phyloP scores from a whole-genome alignment of 2,329 filamentous ascomycete species.

The Ramularia endophylla region DNA sequence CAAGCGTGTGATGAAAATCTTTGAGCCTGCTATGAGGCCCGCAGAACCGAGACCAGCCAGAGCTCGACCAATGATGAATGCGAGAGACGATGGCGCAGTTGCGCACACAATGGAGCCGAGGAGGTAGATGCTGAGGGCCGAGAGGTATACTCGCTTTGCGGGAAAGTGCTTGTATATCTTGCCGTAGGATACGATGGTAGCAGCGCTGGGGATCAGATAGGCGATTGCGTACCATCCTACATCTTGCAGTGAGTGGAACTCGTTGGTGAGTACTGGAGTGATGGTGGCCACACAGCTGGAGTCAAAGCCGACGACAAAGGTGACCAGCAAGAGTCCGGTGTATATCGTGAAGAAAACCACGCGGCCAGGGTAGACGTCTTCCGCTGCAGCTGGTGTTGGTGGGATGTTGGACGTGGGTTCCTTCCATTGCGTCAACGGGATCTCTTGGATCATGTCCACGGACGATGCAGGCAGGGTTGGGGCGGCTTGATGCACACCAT shows the following conservation, averaged over 20 bases:
- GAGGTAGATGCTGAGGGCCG: conserved; percentile 36
- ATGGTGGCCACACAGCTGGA: conserved; percentile 42
- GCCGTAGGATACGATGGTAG: conserved; percentile 39
- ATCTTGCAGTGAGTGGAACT: conserved; percentile 42
- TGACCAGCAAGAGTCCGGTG: too few species aligned
- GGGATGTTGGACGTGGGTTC: too few species aligned
- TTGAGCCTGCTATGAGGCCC: conserved; percentile 41
- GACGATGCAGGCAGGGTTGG: too few species aligned
- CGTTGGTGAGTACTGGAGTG: conserved; percentile 43
- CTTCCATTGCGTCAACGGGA: too few species aligned
- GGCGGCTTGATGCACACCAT: too few species aligned
- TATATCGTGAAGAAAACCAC: too few species aligned
- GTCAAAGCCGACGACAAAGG: conserved; percentile 17
- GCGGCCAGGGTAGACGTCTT: too few species aligned
- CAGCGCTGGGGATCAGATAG: neutral
- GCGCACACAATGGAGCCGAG: conserved; percentile 47
- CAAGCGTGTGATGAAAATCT: conserved; percentile 22
- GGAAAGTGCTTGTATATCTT: conserved; percentile 37
- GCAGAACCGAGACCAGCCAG: conserved; percentile 49
- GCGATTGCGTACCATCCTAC: conserved; percentile 42
- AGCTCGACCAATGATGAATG: conserved; percentile 47
- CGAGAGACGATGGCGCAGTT: conserved; percentile 40
- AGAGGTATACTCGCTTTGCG: conserved; percentile 39
- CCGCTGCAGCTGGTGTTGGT: too few species aligned
- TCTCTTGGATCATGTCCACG: too few species aligned